Evolutionary conservation across 805 yeast genomes (phyloP).

Genomic region (Jamesozyma piceae): DNA sequence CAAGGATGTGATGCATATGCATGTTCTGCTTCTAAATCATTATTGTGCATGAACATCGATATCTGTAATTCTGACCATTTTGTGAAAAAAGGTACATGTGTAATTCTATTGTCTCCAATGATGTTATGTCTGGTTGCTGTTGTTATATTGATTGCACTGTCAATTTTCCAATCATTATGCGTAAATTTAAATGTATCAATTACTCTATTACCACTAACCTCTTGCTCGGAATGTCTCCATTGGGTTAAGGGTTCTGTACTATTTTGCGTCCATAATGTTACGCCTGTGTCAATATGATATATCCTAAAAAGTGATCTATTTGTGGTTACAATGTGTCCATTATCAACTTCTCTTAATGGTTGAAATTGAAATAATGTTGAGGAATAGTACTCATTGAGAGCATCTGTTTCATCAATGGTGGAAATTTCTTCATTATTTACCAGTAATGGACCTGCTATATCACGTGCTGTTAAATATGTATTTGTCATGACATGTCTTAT

Average conservation of each 20-base stretch:
- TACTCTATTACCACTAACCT: conserved; percentile 89
- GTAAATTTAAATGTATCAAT: conserved; percentile 36
- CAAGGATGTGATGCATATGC: conserved; percentile 91
- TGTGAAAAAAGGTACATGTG: conserved; percentile 63
- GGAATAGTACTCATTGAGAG: conserved; percentile 44
- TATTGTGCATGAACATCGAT: conserved; percentile 87
- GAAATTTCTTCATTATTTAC: conserved; percentile 91
- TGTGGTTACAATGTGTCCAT: conserved; percentile 44
- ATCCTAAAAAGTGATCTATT: conserved; percentile 60
- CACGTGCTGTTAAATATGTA: conserved; percentile 76
- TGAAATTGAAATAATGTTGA: conserved; percentile 74
- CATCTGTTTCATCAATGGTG: conserved; percentile 52
- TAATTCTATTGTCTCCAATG: too few species aligned
- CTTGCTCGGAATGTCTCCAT: conserved; percentile 88
- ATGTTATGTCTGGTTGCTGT: conserved; percentile 47
- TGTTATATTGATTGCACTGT: conserved; percentile 52
- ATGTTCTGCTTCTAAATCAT: conserved; percentile 75
- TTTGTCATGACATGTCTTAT: conserved; percentile 73
- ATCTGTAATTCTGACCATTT: conserved; percentile 88
- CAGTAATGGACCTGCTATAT: conserved; percentile 85
- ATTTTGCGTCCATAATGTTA: conserved; percentile 87
- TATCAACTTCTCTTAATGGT: conserved; percentile 44
- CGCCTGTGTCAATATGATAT: conserved; percentile 75
- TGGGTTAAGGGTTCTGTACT: conserved; percentile 65
- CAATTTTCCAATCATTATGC: conserved; percentile 69